Conservation (phyloP, 768 basidiomycete species). For the Suillus hirtellus region DNA sequence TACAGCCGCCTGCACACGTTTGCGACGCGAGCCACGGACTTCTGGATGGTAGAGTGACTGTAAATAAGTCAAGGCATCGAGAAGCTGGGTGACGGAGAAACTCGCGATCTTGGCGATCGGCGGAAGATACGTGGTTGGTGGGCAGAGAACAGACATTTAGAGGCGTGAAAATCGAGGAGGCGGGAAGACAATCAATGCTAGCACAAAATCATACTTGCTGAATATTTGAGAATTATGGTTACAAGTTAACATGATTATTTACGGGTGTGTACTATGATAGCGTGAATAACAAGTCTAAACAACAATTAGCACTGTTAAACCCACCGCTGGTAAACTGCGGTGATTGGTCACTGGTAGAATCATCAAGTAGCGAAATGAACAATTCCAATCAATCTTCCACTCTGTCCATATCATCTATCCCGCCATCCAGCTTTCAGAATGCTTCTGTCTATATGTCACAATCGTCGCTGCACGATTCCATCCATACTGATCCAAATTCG, state of each 20-base stretch:
- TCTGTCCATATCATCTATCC: conserved; percentile 22
- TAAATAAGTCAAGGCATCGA: conserved; percentile 50
- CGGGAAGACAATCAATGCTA: not conserved
- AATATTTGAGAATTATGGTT: not conserved
- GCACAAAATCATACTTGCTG: conserved; percentile 2
- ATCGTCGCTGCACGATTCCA: conserved; percentile 20
- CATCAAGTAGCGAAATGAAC: conserved; percentile 15
- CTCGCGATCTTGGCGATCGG: conserved; percentile 46
- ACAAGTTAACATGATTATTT: not conserved
- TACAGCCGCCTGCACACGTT: conserved; percentile 11
- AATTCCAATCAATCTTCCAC: conserved; percentile 14
- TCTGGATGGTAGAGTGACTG: conserved; percentile 58
- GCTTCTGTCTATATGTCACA: conserved; percentile 29
- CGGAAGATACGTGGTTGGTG: conserved; percentile 58
- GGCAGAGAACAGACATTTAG: conserved; percentile 17
- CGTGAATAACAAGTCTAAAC: conserved; percentile 1
- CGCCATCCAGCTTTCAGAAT: conserved; percentile 16
- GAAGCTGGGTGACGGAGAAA: conserved; percentile 38
- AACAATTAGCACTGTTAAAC: not conserved
- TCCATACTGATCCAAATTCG: conserved; percentile 52
- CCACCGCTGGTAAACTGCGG: too few relatives aligned
- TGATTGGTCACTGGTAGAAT: not conserved
- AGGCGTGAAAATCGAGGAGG: not conserved
- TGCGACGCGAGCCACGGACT: conserved; percentile 58
- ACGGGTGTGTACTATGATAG: not conserved